These are phyloP conservation scores for Cymodocea nodosa DNA, from an alignment of 116 monocot genomes.

Conservation along the genomic window DNA sequence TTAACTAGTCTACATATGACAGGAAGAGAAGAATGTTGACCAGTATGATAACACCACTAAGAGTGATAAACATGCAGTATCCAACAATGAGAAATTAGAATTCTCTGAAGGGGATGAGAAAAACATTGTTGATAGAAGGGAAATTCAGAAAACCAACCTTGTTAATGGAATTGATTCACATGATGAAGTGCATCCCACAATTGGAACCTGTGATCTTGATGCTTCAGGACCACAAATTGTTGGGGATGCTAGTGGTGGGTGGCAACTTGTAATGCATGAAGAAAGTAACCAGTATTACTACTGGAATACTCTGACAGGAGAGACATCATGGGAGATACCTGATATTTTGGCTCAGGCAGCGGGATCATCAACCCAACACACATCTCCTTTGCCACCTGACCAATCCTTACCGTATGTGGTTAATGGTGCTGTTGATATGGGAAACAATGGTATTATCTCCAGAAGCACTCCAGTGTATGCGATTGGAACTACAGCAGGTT, in stretches of 20 bases:
- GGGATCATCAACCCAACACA: conserved; percentile 10
- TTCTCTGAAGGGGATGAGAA: conserved; percentile 12
- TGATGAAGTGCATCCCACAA: conserved; percentile 6
- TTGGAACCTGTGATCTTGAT: conserved; percentile 13
- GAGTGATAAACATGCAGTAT: conserved; percentile 10
- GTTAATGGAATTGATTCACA: conserved; percentile 9
- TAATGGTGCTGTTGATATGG: conserved; percentile 15
- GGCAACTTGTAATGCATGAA: conserved; percentile 80
- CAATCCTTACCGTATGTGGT: conserved; percentile 5
- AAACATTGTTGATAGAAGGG: conserved; percentile 7
- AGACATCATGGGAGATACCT: conserved; percentile 93
- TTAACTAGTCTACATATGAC: neutral
- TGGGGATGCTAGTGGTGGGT: conserved; percentile 42
- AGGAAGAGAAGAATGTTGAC: conserved; percentile 23
- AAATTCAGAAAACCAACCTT: conserved; percentile 12
- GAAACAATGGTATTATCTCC: conserved; percentile 10
- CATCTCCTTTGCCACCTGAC: conserved; percentile 14
- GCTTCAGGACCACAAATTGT: conserved; percentile 27
- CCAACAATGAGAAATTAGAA: conserved; percentile 13
- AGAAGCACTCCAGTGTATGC: conserved; percentile 9
- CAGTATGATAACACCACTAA: conserved; percentile 2
- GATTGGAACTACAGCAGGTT: conserved; percentile 9
- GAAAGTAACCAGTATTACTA: conserved; percentile 78
- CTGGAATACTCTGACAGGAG: conserved; percentile 90
- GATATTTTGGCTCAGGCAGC: conserved; percentile 15